phyloP scores from a whole-genome alignment of 2,329 filamentous ascomycete genomes.

The Samsoniella hepiali region DNA sequence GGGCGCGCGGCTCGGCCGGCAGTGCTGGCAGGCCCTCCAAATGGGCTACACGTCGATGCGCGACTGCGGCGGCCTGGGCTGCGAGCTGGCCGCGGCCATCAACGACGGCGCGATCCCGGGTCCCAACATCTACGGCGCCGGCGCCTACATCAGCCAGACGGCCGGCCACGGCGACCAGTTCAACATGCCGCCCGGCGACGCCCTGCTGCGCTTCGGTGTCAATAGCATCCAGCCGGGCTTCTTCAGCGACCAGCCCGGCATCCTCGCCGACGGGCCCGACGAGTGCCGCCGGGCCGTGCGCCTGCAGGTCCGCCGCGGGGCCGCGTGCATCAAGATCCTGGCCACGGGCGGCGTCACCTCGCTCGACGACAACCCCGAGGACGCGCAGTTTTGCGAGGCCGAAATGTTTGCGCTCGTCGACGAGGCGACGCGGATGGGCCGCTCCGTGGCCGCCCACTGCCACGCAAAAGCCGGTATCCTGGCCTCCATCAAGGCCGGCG shows the following conservation, averaged over 20 bases:
- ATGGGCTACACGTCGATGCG: conserved; percentile 50
- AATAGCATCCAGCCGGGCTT: conserved; percentile 29
- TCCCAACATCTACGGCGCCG: conserved; percentile 47
- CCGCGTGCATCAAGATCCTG: conserved; percentile 39
- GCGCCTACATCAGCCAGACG: conserved; percentile 44
- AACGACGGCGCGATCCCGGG: conserved; percentile 43
- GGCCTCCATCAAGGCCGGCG: conserved; percentile 36
- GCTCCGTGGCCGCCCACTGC: conserved; percentile 39
- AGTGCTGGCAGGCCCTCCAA: conserved; percentile 38
- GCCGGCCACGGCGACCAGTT: conserved; percentile 46
- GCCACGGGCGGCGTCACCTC: conserved; percentile 40
- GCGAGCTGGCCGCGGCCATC: conserved; percentile 42
- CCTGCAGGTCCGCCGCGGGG: conserved; percentile 39
- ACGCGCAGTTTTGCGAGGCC: conserved; percentile 38
- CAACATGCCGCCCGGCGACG: conserved; percentile 33
- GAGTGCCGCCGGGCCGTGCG: conserved; percentile 40
- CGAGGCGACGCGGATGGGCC: conserved; percentile 36
- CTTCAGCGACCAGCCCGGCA: conserved; percentile 26
- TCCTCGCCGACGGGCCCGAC: conserved; percentile 38
- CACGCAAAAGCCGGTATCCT: conserved; percentile 41
- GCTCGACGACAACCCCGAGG: conserved; percentile 37
- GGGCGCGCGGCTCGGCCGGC: conserved; percentile 39
- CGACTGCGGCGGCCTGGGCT: conserved; percentile 46
- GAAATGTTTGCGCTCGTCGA: conserved; percentile 38
- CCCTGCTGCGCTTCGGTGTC: conserved; percentile 34